A percentile compares a stretch with the other conserved stretches of the same genome.
Conservation (phyloP, 331 rosid genomes). For the Telfairia occidentalis region DNA sequence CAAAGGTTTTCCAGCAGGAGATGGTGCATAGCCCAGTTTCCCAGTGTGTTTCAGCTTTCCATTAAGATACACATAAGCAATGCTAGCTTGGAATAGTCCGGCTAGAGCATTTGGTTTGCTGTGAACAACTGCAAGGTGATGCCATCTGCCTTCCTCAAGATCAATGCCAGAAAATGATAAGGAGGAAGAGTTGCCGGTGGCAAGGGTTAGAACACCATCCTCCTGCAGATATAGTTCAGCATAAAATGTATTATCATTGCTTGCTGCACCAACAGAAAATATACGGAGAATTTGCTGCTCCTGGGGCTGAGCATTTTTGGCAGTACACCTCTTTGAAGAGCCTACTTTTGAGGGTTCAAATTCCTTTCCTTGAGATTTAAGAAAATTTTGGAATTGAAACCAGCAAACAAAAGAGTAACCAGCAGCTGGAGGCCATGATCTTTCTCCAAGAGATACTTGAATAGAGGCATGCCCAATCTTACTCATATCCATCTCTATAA, state of each 20-base stretch:
- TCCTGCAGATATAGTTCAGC: slow-evolving; percentile 93
- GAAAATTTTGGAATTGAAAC: slow-evolving; percentile 82
- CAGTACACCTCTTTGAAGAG: slow-evolving; percentile 46
- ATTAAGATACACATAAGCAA: slow-evolving; percentile 90
- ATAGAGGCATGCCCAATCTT: slow-evolving; percentile 86
- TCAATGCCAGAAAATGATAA: slow-evolving; percentile 87
- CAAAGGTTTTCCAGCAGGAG: slow-evolving; percentile 80
- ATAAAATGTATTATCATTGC: slow-evolving; percentile 53
- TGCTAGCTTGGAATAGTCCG: slow-evolving; percentile 96
- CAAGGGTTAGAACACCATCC: slow-evolving; percentile 90
- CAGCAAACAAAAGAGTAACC: slow-evolving; percentile 98
- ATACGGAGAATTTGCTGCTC: slow-evolving; percentile 53
- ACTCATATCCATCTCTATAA: slow-evolving; percentile 93
- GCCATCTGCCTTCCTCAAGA: slow-evolving; percentile 98
- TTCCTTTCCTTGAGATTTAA: slow-evolving; percentile 65
- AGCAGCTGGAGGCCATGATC: slow-evolving; percentile 99
- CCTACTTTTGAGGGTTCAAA: slow-evolving; percentile 48
- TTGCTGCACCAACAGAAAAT: slow-evolving; percentile 88
- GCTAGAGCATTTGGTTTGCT: slow-evolving; percentile 99
- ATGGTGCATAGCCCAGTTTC: slow-evolving; percentile 93
- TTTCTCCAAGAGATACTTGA: slow-evolving; percentile 98
- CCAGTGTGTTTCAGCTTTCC: slow-evolving; percentile 96
- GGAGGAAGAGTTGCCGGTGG: slow-evolving; percentile 78
- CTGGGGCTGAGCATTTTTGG: slow-evolving; percentile 37
- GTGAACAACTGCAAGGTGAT: slow-evolving; percentile 96